A percentile compares a stretch with the other conserved stretches of the same genome.
These are phyloP conservation scores for Scenedesmus sp. DNA, from an alignment of 163 green algal species.

Conservation along the genomic window DNA sequence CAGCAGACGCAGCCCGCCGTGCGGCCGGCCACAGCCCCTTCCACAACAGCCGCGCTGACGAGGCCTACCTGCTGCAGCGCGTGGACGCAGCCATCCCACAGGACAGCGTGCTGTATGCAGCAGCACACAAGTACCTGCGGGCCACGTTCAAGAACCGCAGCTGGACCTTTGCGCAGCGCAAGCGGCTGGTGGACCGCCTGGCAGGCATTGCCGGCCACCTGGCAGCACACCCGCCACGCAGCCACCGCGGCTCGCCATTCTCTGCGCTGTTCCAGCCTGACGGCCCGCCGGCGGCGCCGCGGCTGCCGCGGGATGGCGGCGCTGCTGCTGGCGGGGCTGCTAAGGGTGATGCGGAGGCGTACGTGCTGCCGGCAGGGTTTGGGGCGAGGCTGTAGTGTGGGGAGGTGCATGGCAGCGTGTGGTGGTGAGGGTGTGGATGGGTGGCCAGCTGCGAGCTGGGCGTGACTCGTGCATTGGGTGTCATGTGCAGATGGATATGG, in stretches of 20 bases:
- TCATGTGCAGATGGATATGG: no score
- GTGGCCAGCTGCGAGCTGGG: no score
- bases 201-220: constrained; percentile 60
- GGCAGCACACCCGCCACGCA: constrained; percentile 38
- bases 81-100: constrained; percentile 48
- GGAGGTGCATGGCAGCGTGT: neutral
- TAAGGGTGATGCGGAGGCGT: neutral
- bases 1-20: constrained; percentile 17
- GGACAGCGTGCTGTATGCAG: constrained; percentile 54
- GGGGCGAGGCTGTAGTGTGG: neutral
- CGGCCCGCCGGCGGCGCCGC: constrained; percentile 39
- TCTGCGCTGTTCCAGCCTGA: constrained; percentile 55
- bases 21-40: constrained; percentile 57
- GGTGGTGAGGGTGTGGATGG: neutral
- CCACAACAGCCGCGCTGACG: constrained; percentile 58
- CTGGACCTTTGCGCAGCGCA: constrained; percentile 64
- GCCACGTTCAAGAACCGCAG: constrained; percentile 55
- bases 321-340: neutral
- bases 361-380: constrained; percentile 34
- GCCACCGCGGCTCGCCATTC: constrained; percentile 61
- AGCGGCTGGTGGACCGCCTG: constrained; percentile 56
- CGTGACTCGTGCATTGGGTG: no score
- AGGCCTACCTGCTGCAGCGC: constrained; percentile 56
- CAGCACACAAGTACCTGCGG: constrained; percentile 61
- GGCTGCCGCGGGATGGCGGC: constrained; percentile 5